phyloP scores from a whole-genome alignment of 2,329 filamentous ascomycete species.

The Amylocarpus encephaloides region DNA sequence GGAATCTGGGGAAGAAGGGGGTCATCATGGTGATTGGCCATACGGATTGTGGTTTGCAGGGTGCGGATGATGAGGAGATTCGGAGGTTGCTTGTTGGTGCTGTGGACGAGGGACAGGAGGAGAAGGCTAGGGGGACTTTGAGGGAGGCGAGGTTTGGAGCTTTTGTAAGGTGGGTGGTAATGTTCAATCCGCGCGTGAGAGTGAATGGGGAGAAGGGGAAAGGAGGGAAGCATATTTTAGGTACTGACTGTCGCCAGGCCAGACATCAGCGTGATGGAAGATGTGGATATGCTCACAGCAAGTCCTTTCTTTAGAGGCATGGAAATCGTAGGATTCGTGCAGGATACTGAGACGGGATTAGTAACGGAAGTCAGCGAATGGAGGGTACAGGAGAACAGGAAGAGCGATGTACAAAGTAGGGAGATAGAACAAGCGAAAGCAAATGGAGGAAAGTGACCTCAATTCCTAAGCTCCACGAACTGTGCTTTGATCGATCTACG shows the following conservation, averaged over 20 bases:
- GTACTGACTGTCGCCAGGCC: conserved; percentile 12
- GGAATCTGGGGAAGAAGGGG: conserved; percentile 22
- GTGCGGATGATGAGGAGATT: conserved; percentile 14
- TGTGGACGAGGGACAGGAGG: background rate
- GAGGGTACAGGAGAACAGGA: background rate
- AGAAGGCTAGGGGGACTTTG: background rate
- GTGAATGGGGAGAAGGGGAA: background rate
- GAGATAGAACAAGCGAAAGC: background rate
- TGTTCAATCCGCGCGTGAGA: background rate
- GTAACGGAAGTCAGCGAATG: conserved; percentile 12
- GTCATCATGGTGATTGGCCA: conserved; percentile 22
- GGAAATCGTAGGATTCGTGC: conserved; percentile 20
- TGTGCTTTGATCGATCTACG: background rate
- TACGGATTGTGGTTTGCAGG: conserved; percentile 19
- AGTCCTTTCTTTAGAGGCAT: conserved; percentile 19
- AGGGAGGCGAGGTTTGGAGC: conserved; percentile 18
- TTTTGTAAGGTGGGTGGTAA: conserved; percentile 15
- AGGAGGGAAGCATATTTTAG: background rate
- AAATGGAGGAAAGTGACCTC: background rate
- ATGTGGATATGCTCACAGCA: conserved; percentile 17
- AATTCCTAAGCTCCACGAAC: conserved; percentile 1
- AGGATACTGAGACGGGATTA: conserved; percentile 22
- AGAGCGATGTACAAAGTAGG: background rate
- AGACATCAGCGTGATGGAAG: conserved; percentile 19
- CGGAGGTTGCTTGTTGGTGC: conserved; percentile 1